A percentile compares a stretch with the other conserved stretches of the same genome.
phyloP scores from a whole-genome alignment of 2,329 filamentous ascomycete species.

The Penicillium oxalicum region DNA sequence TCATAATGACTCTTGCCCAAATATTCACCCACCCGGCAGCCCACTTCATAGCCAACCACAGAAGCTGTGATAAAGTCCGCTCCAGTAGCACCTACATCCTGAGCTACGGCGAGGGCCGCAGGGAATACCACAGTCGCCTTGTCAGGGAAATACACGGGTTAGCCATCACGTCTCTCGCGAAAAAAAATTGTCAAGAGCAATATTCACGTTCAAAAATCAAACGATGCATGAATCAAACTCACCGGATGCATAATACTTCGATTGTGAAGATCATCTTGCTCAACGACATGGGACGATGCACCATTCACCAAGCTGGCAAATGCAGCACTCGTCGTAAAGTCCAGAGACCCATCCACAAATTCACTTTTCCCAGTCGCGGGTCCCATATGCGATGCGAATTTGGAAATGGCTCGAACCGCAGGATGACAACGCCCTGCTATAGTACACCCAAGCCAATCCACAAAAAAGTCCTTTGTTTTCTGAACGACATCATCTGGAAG shows the following conservation, averaged over 20 bases:
- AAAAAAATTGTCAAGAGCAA: too few relatives aligned
- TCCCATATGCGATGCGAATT: slow-evolving; percentile 24
- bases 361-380: slow-evolving; percentile 24
- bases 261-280: slow-evolving; percentile 32
- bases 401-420: slow-evolving; percentile 20
- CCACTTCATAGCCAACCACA: slow-evolving; percentile 29
- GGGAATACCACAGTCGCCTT: slow-evolving; percentile 29
- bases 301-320: slow-evolving; percentile 29
- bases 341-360: slow-evolving; percentile 21
- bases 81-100: slow-evolving; percentile 24
- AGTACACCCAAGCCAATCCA: slow-evolving; percentile 27
- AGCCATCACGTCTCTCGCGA: too few relatives aligned
- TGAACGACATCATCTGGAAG: slow-evolving; percentile 22
- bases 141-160: background rate
- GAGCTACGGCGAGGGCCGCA: slow-evolving; percentile 26
- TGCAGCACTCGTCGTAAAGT: slow-evolving; percentile 21
- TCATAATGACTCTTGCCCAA: slow-evolving; percentile 29
- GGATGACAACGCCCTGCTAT: slow-evolving; percentile 28
- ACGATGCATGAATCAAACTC: background rate
- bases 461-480: slow-evolving; percentile 29
- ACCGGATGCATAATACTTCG: slow-evolving; percentile 31
- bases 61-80: slow-evolving; percentile 28
- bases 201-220: too few relatives aligned
- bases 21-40: slow-evolving; percentile 26
- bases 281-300: slow-evolving; percentile 29